A percentile compares a stretch with the other conserved stretches of the same genome.
Evolutionary conservation across 371 early-diverging fungal genomes (phyloP).

Genomic region (Thermomucor indicae-seudaticae): DNA sequence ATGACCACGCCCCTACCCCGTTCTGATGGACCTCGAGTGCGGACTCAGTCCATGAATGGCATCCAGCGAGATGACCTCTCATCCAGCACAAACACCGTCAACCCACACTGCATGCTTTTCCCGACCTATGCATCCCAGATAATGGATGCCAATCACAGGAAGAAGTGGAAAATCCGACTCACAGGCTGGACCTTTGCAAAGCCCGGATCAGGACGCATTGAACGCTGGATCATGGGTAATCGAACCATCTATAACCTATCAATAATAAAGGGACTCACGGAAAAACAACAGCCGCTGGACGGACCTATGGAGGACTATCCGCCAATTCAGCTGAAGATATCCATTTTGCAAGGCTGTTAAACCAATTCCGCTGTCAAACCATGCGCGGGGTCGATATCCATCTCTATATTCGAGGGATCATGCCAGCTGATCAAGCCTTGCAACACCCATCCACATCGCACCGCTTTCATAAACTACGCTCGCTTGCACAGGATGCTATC

Average conservation of each 20-base stretch:
- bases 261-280: not conserved
- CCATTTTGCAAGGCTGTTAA: conserved; percentile 32
- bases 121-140: conserved; percentile 34
- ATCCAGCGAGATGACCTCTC: not conserved
- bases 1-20: not conserved
- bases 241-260: not conserved
- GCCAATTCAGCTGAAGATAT: conserved; percentile 35
- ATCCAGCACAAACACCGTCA: conserved; percentile 12
- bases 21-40: conserved; percentile 3
- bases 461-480: not conserved
- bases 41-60: conserved; percentile 20
- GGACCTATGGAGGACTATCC: conserved; percentile 33
- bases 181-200: conserved; percentile 40
- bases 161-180: conserved; percentile 21
- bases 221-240: conserved; percentile 30
- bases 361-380: conserved; percentile 41
- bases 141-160: conserved; percentile 5
- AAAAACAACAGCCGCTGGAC: conserved; percentile 26
- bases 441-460: not conserved
- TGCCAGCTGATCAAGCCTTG: conserved; percentile 2
- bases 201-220: conserved; percentile 30
- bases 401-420: conserved; percentile 5
- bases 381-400: conserved; percentile 21
- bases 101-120: conserved; percentile 37
- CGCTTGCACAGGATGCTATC: conserved; percentile 14